phyloP scores from a whole-genome alignment of 2,329 filamentous ascomycete genomes.

The Ascochyta clinopodiicola region DNA sequence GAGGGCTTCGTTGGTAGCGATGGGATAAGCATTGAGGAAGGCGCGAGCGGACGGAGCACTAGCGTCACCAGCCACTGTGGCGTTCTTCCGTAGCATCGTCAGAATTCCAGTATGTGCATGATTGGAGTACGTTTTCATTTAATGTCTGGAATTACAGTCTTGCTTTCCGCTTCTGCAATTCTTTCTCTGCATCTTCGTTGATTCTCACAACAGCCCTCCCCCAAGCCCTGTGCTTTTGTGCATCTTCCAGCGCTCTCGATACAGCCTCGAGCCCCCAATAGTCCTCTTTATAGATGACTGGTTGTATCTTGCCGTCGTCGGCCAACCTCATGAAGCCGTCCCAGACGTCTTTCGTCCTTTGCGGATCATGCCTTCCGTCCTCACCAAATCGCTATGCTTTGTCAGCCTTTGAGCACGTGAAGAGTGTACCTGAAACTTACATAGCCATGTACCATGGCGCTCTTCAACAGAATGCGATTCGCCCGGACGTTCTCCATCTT shows the following conservation, averaged over 20 bases:
- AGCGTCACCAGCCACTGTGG: slow-evolving; percentile 5
- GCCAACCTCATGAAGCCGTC: slow-evolving; percentile 58
- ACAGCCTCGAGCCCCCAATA: slow-evolving; percentile 61
- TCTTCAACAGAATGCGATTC: slow-evolving; percentile 34
- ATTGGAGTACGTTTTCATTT: not conserved
- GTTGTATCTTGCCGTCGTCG: slow-evolving; percentile 55
- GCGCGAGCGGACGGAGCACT: slow-evolving; percentile 22
- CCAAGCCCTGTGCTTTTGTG: slow-evolving; percentile 59
- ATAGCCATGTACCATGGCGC: slow-evolving; percentile 34
- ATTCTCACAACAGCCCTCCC: slow-evolving; percentile 64
- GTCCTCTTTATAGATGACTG: slow-evolving; percentile 57
- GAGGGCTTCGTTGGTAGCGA: slow-evolving; percentile 28
- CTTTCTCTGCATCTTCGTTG: slow-evolving; percentile 30
- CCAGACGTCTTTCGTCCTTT: slow-evolving; percentile 59
- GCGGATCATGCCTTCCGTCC: slow-evolving; percentile 58
- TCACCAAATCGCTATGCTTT: slow-evolving; percentile 61
- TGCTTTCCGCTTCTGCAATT: slow-evolving; percentile 1
- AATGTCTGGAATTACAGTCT: slow-evolving; percentile 15
- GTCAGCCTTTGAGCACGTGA: not conserved
- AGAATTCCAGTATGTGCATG: no score
- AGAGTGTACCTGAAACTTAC: slow-evolving; percentile 14
- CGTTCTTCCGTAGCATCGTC: not conserved
- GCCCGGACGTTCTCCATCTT: slow-evolving; percentile 55
- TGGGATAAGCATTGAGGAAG: slow-evolving; percentile 26
- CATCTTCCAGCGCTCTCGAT: slow-evolving; percentile 58